A percentile compares a stretch with the other conserved stretches of the same genome.
Conservation (phyloP, 2,329 filamentous ascomycete species). For the Elsinoe australis region DNA sequence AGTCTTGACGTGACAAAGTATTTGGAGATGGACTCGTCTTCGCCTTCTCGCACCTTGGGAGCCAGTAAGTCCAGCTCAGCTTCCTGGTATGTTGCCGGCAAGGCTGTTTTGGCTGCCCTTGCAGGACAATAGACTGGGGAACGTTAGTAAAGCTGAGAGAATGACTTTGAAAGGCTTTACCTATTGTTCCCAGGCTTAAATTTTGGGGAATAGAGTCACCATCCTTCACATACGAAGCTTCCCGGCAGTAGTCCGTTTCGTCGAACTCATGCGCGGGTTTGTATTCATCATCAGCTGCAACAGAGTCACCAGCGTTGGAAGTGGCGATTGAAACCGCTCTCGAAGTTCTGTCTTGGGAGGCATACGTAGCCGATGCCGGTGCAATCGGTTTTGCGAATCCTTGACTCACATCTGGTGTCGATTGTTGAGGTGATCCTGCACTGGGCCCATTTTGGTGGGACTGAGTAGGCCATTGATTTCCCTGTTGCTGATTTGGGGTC, state of each 20-base stretch:
- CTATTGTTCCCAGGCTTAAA: conserved; percentile 40
- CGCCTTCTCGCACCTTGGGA: conserved; percentile 30
- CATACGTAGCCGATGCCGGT: neutral
- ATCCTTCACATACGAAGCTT: conserved; percentile 15
- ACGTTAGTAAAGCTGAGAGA: neutral
- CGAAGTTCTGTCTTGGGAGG: neutral
- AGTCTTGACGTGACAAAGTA: conserved; percentile 41
- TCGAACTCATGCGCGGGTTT: conserved; percentile 11
- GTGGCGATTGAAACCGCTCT: neutral
- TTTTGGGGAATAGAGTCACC: conserved; percentile 32
- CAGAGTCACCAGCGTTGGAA: neutral
- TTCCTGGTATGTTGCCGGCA: conserved; percentile 38
- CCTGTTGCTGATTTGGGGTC: neutral
- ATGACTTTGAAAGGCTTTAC: conserved; percentile 17
- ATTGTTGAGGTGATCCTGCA: neutral
- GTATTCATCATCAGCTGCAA: conserved; percentile 4
- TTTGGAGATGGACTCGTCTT: conserved; percentile 43
- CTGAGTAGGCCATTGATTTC: conserved; percentile 4
- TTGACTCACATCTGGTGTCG: neutral
- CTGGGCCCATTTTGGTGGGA: neutral
- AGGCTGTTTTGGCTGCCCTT: conserved; percentile 35
- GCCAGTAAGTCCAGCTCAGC: conserved; percentile 38
- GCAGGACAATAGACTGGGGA: conserved; percentile 35
- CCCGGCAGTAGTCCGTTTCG: conserved; percentile 15
- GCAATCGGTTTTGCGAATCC: neutral